Evolutionary conservation across 1,139 yeast genomes (phyloP).

Genomic region (Starmera stellimalicola): DNA sequence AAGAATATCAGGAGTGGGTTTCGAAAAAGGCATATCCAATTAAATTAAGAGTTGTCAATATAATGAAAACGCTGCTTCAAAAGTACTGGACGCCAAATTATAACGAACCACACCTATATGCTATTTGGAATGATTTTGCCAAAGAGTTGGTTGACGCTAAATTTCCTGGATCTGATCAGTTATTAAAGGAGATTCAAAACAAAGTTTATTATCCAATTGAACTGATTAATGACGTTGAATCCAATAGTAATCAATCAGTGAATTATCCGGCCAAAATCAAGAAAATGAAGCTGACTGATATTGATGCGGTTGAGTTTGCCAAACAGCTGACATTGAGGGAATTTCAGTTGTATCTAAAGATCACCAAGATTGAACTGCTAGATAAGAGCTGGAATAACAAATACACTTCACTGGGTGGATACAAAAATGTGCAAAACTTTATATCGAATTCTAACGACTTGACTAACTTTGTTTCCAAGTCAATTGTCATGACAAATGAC

Average conservation of each 20-base stretch:
- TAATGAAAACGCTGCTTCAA: slow-evolving; percentile 63
- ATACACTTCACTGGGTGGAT: slow-evolving; percentile 48
- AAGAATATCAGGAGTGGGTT: slow-evolving; percentile 77
- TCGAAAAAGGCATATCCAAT: slow-evolving; percentile 60
- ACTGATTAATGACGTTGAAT: slow-evolving; percentile 1
- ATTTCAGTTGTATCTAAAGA: slow-evolving; percentile 55
- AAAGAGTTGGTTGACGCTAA: slow-evolving; percentile 36
- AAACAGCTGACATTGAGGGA: slow-evolving; percentile 80
- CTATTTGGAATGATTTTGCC: slow-evolving; percentile 50
- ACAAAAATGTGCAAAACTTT: slow-evolving; percentile 48
- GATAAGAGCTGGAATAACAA: slow-evolving; percentile 73
- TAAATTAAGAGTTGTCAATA: slow-evolving; percentile 57
- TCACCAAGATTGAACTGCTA: slow-evolving; percentile 67
- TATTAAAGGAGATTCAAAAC: slow-evolving; percentile 20
- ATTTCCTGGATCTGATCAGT: slow-evolving; percentile 32
- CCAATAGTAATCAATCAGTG: slow-evolving; percentile 6
- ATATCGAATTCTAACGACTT: slow-evolving; percentile 75
- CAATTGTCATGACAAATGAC: slow-evolving; percentile 58
- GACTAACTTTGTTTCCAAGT: slow-evolving; percentile 77
- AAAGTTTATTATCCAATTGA: slow-evolving; percentile 8
- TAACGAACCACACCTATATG: slow-evolving; percentile 40
- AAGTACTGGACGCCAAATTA: slow-evolving; percentile 71
- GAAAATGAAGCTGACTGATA: slow-evolving; percentile 47
- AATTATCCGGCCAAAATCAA: slow-evolving; percentile 16
- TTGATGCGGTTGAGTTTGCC: slow-evolving; percentile 72